phyloP scores from a whole-genome alignment of 2,329 filamentous ascomycete species.

The Cadophora malorum region DNA sequence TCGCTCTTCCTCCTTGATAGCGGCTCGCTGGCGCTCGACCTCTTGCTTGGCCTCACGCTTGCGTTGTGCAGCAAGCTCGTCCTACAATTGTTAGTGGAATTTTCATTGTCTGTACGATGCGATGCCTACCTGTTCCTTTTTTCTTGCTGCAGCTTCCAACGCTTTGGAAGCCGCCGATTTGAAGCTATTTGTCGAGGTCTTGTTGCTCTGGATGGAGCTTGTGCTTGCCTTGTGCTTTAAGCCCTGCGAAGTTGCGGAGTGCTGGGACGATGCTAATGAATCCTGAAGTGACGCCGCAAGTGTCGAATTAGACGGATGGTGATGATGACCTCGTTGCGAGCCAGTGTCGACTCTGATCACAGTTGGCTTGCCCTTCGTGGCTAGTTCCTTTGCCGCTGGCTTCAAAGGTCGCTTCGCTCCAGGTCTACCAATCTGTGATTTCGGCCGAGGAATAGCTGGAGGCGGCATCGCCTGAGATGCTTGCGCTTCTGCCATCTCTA shows the following conservation, averaged over 20 bases:
- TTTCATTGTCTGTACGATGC: neutral
- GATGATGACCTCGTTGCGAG: conserved; percentile 68
- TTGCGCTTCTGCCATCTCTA: conserved; percentile 61
- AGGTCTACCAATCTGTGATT: conserved; percentile 55
- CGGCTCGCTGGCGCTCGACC: conserved; percentile 76
- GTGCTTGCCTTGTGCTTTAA: conserved; percentile 68
- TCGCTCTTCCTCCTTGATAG: conserved; percentile 68
- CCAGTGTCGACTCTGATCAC: conserved; percentile 74
- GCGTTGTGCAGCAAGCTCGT: conserved; percentile 79
- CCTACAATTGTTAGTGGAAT: conserved; percentile 48
- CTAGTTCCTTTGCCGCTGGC: conserved; percentile 62
- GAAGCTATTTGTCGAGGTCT: conserved; percentile 59
- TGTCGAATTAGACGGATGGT: conserved; percentile 63
- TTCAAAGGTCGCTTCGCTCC: conserved; percentile 65
- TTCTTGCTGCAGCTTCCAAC: conserved; percentile 76
- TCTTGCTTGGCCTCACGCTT: conserved; percentile 85
- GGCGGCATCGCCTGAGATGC: conserved; percentile 60
- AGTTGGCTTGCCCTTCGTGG: conserved; percentile 67
- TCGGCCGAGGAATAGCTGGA: conserved; percentile 61
- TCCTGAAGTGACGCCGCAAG: conserved; percentile 66
- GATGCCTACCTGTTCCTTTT: conserved; percentile 70
- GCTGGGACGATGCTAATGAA: conserved; percentile 51
- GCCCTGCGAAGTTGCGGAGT: conserved; percentile 55
- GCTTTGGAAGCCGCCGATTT: conserved; percentile 75
- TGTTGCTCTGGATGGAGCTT: conserved; percentile 47